A percentile compares a stretch with the other conserved stretches of the same genome.
Evolutionary conservation across 495 filamentous ascomycete genomes (phyloP).

Genomic region (Pyrenopolyporus hunteri): DNA sequence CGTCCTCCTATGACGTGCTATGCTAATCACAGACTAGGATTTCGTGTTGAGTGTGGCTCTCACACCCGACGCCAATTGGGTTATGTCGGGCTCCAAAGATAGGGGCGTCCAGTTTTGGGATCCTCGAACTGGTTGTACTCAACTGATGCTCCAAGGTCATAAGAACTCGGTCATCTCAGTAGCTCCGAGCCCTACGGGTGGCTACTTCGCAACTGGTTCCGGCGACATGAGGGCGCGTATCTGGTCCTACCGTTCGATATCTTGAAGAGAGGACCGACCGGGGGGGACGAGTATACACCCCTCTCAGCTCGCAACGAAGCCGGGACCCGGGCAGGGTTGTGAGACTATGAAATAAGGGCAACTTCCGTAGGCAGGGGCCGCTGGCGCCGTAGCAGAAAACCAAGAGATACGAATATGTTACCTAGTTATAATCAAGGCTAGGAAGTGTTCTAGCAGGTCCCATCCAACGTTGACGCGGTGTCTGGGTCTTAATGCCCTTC

Average conservation of each 20-base stretch:
- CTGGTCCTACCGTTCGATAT: conserved; percentile 69
- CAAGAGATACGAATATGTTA: too few relatives aligned
- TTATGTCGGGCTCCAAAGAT: conserved; percentile 90
- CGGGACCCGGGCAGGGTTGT: neutral
- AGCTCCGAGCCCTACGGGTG: conserved; percentile 79
- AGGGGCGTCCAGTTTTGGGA: conserved; percentile 94
- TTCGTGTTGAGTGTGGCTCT: conserved; percentile 89
- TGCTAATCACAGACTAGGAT: conserved; percentile 65
- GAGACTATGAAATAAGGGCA: neutral
- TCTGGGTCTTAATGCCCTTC: too few relatives aligned
- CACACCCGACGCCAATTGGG: conserved; percentile 87
- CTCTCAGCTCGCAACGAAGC: neutral
- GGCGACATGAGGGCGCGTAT: conserved; percentile 92
- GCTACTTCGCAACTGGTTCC: conserved; percentile 84
- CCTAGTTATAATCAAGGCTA: too few relatives aligned
- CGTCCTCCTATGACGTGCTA: conserved; percentile 4
- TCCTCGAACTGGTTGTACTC: conserved; percentile 81
- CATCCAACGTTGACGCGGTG: too few relatives aligned
- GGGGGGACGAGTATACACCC: neutral
- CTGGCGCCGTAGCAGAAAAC: too few relatives aligned
- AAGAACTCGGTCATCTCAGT: conserved; percentile 94
- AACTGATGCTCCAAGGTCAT: conserved; percentile 92
- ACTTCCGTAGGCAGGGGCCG: too few relatives aligned
- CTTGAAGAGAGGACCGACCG: neutral
- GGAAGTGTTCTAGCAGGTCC: too few relatives aligned